phyloP scores from a whole-genome alignment of 164 flowering plant genomes.

The Aristolochia contorta region DNA sequence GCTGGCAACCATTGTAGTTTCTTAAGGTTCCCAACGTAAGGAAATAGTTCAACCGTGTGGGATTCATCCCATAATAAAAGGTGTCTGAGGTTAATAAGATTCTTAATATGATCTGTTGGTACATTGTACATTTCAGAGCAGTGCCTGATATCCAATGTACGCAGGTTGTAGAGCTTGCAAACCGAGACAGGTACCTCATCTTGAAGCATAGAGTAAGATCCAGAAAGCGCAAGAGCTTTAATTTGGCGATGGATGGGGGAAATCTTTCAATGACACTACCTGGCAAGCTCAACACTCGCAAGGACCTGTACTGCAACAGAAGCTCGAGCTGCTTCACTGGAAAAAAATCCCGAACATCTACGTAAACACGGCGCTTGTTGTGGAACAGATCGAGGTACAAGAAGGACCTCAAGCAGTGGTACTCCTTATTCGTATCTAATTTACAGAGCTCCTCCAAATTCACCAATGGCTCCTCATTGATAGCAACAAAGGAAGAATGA shows the following conservation, averaged over 20 bases:
- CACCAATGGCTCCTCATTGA: not conserved
- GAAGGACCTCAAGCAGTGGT: conserved; percentile 3
- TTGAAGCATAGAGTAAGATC: conserved; percentile 3
- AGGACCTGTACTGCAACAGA: not conserved
- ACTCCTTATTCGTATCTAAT: not conserved
- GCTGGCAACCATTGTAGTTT: not conserved
- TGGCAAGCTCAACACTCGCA: conserved; percentile 6
- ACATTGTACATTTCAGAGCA: not conserved
- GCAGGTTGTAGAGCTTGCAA: not conserved
- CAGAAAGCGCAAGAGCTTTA: conserved; percentile 9
- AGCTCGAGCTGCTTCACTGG: not conserved
- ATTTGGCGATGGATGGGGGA: conserved; percentile 3
- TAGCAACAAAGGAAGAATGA: not conserved
- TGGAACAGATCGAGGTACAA: not conserved
- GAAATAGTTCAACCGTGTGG: not conserved
- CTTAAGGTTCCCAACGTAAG: not conserved
- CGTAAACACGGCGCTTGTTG: not conserved
- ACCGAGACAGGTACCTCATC: conserved; percentile 6
- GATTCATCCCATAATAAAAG: not conserved
- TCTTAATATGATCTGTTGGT: conserved; percentile 5
- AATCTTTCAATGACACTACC: not conserved
- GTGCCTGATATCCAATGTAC: not conserved
- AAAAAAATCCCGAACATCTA: not conserved
- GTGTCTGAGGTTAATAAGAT: conserved; percentile 7
- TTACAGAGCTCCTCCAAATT: not conserved